Base-by-base conservation (phyloP, 148 eudicot genomes). In the Chenopodium formosanum region DNA sequence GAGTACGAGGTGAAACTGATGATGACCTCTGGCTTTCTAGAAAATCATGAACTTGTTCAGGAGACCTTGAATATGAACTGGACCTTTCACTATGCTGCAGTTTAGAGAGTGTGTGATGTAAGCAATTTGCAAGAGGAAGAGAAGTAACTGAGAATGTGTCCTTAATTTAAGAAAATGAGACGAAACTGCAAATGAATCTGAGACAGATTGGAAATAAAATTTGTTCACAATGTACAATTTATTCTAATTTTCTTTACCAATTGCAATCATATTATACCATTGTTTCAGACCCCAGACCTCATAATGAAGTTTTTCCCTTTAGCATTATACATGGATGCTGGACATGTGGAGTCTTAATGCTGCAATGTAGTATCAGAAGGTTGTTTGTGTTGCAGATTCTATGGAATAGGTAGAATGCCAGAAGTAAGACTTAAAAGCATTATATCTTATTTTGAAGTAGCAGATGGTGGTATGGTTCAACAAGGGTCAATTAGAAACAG, bases 61-160 rank as follows among this genome's bases (percentile, higher is more conserved):
- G 83, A 53, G 92, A 86, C 81, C 81, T 76, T 71, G 89, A 87
- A 58, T 70, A 70, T 77, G 87, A 79, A 32, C 86, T 84, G 64
- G 80, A 78, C 68, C 82, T 81, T 78, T 77, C 71, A 68, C 88
- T 86, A 76, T 48, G 83, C 98, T 92, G 91, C 84, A 86, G 70
- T 19, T 66, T 78, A 78, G 32, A 79, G 40, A 80, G 44, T 37
- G 14, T 16, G 58, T 32, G 29, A 70, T 52, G 71, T 87, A 2
- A 83, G 82, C 74, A 37, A 9, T 74, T 25, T 25, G 47, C 62
- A 77, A 50, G 29, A 22, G 32, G 20, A 20, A 32, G 4, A 27
- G 22, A 19, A 32, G 3, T 25, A 79, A 56, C 20, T 11, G 50
- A 79, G 20, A 67, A 46, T 56, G 53, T 56, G 63, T 70, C 40